Conservation (phyloP, 2,329 filamentous ascomycete species). For the Alternaria postmessia region DNA sequence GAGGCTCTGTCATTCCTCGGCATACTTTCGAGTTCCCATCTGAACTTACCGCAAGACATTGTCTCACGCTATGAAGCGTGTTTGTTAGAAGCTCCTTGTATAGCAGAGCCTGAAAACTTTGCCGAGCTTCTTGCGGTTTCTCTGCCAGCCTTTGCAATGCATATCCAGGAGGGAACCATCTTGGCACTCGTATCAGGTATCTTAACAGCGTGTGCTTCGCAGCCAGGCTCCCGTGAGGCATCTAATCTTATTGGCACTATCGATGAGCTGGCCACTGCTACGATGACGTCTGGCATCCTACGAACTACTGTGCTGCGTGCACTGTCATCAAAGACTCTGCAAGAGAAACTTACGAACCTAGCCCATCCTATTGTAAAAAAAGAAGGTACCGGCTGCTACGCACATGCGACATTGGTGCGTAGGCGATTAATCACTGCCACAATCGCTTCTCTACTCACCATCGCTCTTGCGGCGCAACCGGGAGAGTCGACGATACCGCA, state of each 20-base stretch:
- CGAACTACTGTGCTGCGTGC: conserved; percentile 32
- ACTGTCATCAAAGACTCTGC: conserved; percentile 36
- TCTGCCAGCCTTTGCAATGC: conserved; percentile 38
- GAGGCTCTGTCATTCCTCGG: conserved; percentile 43
- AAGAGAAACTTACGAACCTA: conserved; percentile 31
- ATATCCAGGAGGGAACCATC: conserved; percentile 27
- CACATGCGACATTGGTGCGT: conserved; percentile 19
- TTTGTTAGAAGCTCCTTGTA: conserved; percentile 16
- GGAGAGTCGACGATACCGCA: conserved; percentile 27
- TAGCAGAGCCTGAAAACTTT: conserved; percentile 21
- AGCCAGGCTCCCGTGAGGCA: conserved; percentile 12
- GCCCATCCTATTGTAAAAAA: conserved; percentile 7
- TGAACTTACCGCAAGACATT: conserved; percentile 25
- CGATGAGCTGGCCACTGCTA: conserved; percentile 24
- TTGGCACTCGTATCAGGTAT: conserved; percentile 23
- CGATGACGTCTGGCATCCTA: conserved; percentile 24
- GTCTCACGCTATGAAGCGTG: conserved; percentile 34
- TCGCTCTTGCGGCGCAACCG: conserved; percentile 27
- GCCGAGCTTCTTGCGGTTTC: conserved; percentile 33
- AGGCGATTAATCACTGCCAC: conserved; percentile 32
- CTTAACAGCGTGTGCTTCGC: conserved; percentile 23
- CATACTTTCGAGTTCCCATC: conserved; percentile 29
- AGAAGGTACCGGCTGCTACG: conserved; percentile 20
- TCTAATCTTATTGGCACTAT: conserved; percentile 22
- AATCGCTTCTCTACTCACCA: conserved; percentile 40